phyloP scores from a whole-genome alignment of 257 asterid species.

The Solanum piurae region DNA sequence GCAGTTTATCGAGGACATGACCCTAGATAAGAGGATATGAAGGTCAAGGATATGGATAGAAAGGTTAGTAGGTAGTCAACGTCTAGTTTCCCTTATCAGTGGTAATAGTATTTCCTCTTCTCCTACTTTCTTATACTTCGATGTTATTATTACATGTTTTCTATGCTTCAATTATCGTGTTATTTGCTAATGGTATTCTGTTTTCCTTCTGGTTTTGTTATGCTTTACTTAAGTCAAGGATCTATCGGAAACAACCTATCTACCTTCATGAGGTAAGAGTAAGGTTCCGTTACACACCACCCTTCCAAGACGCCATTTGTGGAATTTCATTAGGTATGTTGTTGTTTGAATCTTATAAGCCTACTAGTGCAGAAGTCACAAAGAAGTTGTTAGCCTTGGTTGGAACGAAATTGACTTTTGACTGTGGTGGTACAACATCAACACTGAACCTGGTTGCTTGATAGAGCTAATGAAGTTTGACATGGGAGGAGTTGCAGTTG shows the following conservation, averaged over 20 bases:
- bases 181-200: background rate
- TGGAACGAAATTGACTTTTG: background rate
- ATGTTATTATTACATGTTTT: background rate
- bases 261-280: background rate
- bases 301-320: background rate
- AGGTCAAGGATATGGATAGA: background rate
- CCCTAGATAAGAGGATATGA: background rate
- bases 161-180: background rate
- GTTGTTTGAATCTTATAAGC: background rate
- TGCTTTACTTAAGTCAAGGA: background rate
- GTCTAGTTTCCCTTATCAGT: background rate
- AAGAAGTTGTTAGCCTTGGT: background rate
- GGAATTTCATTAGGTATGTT: background rate
- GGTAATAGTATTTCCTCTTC: background rate
- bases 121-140: background rate
- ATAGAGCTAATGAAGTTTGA: background rate
- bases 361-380: background rate
- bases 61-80: background rate
- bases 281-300: background rate
- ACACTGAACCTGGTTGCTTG: background rate
- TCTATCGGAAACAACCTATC: background rate
- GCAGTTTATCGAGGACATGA: background rate
- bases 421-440: background rate
- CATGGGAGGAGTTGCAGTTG: background rate
- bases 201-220: background rate